phyloP scores from a whole-genome alignment of 2,329 filamentous ascomycete genomes.

The Alternaria triticina region DNA sequence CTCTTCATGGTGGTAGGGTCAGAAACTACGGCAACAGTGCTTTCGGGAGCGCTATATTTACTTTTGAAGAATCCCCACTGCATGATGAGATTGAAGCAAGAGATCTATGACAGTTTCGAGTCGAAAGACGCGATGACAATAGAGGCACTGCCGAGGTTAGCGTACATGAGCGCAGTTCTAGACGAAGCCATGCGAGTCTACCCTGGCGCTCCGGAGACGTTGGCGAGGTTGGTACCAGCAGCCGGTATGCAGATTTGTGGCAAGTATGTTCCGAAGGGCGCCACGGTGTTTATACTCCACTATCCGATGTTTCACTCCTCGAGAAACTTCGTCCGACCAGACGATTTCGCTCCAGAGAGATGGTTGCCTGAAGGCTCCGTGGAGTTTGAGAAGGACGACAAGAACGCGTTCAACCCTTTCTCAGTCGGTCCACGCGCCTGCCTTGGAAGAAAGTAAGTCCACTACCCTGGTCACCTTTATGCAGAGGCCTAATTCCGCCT shows the following conservation, averaged over 20 bases:
- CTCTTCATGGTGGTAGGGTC: constrained; percentile 9
- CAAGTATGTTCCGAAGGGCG: background rate
- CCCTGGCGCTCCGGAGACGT: constrained; percentile 6
- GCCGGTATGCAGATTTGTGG: constrained; percentile 2
- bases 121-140: constrained; percentile 8
- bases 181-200: constrained; percentile 9
- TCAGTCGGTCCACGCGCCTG: constrained; percentile 5
- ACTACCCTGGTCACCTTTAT: background rate
- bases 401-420: constrained; percentile 6
- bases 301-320: constrained; percentile 2
- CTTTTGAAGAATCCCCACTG: background rate
- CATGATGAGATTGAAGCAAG: background rate
- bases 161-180: constrained; percentile 7
- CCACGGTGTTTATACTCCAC: constrained; percentile 3
- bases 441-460: constrained; percentile 5
- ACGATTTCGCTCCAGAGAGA: constrained; percentile 1
- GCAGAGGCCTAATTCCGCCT: background rate
- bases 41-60: background rate
- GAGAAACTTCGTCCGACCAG: constrained; percentile 2
- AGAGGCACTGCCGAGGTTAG: background rate
- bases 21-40: constrained; percentile 4
- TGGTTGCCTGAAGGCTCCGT: background rate
- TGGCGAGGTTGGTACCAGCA: constrained; percentile 5
- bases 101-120: background rate
- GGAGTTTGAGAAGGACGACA: constrained; percentile 4